phyloP scores from a whole-genome alignment of 371 early-diverging fungal genomes.

The Apophysomyces sp. region DNA sequence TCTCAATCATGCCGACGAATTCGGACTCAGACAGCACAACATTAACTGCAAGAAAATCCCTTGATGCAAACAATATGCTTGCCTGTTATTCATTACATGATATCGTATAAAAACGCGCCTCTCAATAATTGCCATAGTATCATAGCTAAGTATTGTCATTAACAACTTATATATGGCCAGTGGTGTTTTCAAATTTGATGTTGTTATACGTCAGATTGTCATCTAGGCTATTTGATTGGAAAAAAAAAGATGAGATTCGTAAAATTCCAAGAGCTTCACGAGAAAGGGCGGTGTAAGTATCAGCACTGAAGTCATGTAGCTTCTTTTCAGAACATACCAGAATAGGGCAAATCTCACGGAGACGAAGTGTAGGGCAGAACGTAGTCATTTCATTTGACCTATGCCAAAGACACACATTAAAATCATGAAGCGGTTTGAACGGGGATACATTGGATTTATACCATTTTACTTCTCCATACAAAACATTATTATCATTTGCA shows the following conservation, averaged over 20 bases:
- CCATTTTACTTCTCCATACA: conserved; percentile 1
- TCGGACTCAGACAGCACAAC: no score
- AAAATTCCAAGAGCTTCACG: neutral
- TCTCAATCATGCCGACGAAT: no score
- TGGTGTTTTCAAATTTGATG: neutral
- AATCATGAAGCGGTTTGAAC: no score
- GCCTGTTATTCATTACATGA: no score
- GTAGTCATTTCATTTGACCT: neutral
- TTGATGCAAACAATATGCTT: no score
- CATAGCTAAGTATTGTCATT: neutral
- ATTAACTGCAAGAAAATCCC: no score
- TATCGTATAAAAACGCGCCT: no score
- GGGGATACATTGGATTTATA: neutral
- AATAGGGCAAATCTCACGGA: neutral
- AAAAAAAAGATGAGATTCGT: neutral
- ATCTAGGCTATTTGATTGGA: neutral
- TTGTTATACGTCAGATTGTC: neutral
- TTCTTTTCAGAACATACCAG: neutral
- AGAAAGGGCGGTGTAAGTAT: neutral
- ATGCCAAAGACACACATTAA: neutral
- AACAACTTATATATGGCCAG: neutral
- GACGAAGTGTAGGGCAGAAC: neutral
- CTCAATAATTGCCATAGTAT: no score
- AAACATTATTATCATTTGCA: neutral
- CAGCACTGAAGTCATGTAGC: neutral